Conservation (phyloP, 192 early-diverging fungal species). For the Powellomyces hirtus region DNA sequence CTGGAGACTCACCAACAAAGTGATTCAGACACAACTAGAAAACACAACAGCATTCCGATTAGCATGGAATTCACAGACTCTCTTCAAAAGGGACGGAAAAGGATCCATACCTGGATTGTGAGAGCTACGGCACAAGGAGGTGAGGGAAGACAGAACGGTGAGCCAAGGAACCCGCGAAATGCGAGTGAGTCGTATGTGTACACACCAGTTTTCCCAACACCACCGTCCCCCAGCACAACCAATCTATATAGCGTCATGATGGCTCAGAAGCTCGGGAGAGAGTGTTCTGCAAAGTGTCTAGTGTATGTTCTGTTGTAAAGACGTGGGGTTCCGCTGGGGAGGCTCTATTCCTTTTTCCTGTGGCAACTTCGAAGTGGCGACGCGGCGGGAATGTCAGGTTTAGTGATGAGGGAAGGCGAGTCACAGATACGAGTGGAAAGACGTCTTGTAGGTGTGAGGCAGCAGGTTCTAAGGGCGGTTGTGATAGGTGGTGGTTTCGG, state of each 20-base stretch:
- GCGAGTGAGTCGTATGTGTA: not conserved
- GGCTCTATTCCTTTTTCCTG: no score
- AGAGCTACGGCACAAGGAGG: constrained; percentile 19
- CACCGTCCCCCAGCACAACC: constrained; percentile 54
- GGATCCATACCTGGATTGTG: constrained; percentile 38
- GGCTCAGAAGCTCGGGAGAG: no score
- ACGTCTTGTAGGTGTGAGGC: no score
- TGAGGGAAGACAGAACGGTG: not conserved
- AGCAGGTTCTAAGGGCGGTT: no score
- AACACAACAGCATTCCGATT: not conserved
- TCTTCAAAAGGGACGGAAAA: not conserved
- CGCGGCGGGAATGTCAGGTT: no score
- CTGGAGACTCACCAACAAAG: constrained; percentile 40
- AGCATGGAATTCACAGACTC: not conserved
- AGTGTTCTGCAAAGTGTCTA: no score
- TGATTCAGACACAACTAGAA: constrained; percentile 49
- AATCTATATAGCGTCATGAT: constrained; percentile 33
- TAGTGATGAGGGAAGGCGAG: no score
- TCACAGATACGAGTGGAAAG: no score
- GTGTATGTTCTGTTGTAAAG: no score
- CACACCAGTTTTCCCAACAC: constrained; percentile 53
- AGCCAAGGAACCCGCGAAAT: not conserved
- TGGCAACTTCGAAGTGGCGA: no score
- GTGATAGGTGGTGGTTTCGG: no score
- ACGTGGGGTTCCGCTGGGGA: no score